A percentile compares a stretch with the other conserved stretches of the same genome.
These are phyloP conservation scores for Podospora pseudopauciseta DNA, from an alignment of 495 filamentous ascomycete genomes.

Conservation along the genomic window DNA sequence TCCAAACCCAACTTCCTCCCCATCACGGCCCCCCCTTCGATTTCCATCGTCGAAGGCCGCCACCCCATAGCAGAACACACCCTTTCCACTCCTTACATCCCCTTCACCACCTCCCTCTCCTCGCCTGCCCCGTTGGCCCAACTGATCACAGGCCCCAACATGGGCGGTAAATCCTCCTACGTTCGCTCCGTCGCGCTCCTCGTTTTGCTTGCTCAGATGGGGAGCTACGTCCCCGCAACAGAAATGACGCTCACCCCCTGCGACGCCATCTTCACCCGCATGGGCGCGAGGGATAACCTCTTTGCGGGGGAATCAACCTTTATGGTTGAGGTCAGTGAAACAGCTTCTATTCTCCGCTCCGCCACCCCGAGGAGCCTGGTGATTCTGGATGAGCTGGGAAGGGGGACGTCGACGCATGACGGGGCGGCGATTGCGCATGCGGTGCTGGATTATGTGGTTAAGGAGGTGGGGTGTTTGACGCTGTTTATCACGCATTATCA, in stretches of 20 bases:
- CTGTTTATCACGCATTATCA: conserved; percentile 99
- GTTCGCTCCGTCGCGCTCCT: conserved; percentile 90
- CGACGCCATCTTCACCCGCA: conserved; percentile 91
- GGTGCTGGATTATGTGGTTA: conserved; percentile 80
- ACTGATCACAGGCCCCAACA: conserved; percentile 94
- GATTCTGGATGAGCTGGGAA: conserved; percentile 91
- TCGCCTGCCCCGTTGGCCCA: conserved; percentile 63
- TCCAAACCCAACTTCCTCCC: conserved; percentile 72
- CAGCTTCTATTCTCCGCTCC: conserved; percentile 81
- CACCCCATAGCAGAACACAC: conserved; percentile 97
- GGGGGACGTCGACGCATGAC: conserved; percentile 91
- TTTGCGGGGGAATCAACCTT: conserved; percentile 93
- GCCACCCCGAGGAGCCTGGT: conserved; percentile 78
- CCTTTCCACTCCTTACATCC: conserved; percentile 82
- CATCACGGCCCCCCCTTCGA: conserved; percentile 57
- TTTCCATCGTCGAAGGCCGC: conserved; percentile 71
- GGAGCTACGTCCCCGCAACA: conserved; percentile 84
- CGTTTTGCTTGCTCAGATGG: conserved; percentile 90
- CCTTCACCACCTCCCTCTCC: conserved; percentile 74
- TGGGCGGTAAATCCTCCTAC: conserved; percentile 96
- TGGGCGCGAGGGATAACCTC: conserved; percentile 97
- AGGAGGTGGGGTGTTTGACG: conserved; percentile 67
- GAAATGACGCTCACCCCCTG: conserved; percentile 72
- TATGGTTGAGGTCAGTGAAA: conserved; percentile 96
- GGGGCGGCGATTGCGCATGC: conserved; percentile 94